Evolutionary conservation across 2,329 filamentous ascomycete genomes (phyloP).

Genomic region (Claviceps arundinis): DNA sequence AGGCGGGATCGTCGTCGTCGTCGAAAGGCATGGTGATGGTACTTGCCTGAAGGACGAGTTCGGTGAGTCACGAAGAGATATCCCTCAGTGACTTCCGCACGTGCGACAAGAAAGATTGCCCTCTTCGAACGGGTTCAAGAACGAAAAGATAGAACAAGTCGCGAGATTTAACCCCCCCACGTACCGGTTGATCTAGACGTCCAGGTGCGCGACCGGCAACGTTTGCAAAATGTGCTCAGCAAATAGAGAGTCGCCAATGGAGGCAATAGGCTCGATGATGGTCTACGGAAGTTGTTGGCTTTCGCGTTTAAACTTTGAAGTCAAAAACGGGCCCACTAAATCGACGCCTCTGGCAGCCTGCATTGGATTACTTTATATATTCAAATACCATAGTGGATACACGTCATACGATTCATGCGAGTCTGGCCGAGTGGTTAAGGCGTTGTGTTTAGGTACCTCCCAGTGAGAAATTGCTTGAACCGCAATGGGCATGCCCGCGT

Average conservation of each 20-base stretch:
- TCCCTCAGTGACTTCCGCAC: background rate
- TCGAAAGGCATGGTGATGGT: constrained; percentile 25
- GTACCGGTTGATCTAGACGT: background rate
- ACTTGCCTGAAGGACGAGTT: background rate
- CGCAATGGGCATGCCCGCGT: constrained; percentile 31
- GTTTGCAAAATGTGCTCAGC: too few relatives aligned
- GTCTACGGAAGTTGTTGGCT: too few relatives aligned
- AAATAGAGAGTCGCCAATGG: background rate
- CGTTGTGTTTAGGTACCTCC: constrained; percentile 36
- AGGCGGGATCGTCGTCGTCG: constrained; percentile 28
- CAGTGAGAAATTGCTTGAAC: constrained; percentile 15
- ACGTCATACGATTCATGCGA: constrained; percentile 14
- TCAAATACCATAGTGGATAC: too few relatives aligned
- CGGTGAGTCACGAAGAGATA: background rate
- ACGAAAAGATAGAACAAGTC: background rate
- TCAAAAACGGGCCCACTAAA: too few relatives aligned
- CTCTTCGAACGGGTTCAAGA: background rate
- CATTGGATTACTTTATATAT: fast-evolving
- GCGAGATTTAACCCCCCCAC: background rate
- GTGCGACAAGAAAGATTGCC: background rate
- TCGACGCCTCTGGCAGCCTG: background rate
- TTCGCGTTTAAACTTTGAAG: too few relatives aligned
- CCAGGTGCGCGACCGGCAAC: too few relatives aligned
- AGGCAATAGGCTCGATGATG: background rate
- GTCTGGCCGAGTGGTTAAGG: constrained; percentile 44